Evolutionary conservation across 2,329 filamentous ascomycete species (phyloP).

Genomic region (Colletotrichum echinochloae): DNA sequence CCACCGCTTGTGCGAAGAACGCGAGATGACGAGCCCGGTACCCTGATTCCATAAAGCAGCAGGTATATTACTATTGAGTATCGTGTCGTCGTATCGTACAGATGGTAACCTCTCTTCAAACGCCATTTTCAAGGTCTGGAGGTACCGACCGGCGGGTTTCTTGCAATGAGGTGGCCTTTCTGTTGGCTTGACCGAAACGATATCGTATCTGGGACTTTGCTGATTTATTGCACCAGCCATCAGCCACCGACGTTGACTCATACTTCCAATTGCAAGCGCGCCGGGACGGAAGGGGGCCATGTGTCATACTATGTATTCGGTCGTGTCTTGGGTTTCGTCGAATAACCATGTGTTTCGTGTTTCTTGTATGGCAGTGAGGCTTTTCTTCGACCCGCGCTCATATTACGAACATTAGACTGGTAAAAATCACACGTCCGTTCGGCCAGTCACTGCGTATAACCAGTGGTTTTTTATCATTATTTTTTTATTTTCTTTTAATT

Average conservation of each 20-base stretch:
- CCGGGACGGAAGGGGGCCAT: too few relatives aligned
- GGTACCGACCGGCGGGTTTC: not conserved
- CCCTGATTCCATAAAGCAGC: not conserved
- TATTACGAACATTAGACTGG: not conserved
- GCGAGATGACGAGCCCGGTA: not conserved
- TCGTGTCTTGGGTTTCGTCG: not conserved
- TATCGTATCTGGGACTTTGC: not conserved
- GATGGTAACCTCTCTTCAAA: not conserved
- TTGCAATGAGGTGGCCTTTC: not conserved
- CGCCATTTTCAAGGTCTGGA: not conserved
- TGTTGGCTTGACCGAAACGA: not conserved
- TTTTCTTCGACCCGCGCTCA: not conserved
- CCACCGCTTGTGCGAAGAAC: not conserved
- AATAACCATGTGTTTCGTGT: not conserved
- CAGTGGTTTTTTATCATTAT: not conserved
- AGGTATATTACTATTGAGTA: not conserved
- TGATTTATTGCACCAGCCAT: not conserved
- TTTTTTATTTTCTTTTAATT: too few relatives aligned
- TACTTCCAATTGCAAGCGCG: not conserved
- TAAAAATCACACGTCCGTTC: not conserved
- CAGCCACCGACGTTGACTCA: not conserved
- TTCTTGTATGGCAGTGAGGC: not conserved
- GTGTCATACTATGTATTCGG: too few relatives aligned
- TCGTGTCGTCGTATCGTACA: not conserved
- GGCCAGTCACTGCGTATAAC: conserved; percentile 14